A percentile compares a stretch with the other conserved stretches of the same genome.
Evolutionary conservation across 495 filamentous ascomycete genomes (phyloP).

Genomic region (Xylaria palmicola): DNA sequence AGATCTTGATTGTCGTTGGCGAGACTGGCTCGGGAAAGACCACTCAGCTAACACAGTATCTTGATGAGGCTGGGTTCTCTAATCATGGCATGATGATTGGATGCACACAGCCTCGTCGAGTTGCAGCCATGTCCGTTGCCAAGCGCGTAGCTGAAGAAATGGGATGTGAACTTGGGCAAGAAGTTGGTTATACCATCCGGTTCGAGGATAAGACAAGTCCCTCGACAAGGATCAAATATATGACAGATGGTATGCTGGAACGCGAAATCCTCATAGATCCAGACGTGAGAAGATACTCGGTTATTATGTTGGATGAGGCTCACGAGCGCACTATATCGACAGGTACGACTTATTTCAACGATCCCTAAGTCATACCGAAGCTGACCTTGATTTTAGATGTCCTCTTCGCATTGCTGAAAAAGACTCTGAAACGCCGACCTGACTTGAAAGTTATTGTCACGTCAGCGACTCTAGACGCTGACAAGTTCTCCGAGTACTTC

Average conservation of each 20-base stretch:
- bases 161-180: slow-evolving; percentile 82
- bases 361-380: neutral
- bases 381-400: slow-evolving; percentile 58
- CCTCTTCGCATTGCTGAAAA: slow-evolving; percentile 90
- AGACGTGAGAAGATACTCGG: slow-evolving; percentile 80
- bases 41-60: slow-evolving; percentile 91
- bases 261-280: slow-evolving; percentile 91
- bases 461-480: slow-evolving; percentile 92
- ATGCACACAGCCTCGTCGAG: slow-evolving; percentile 95
- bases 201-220: slow-evolving; percentile 94
- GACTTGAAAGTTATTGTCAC: slow-evolving; percentile 96
- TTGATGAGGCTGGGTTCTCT: slow-evolving; percentile 88
- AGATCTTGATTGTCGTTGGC: slow-evolving; percentile 92
- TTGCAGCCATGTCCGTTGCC: slow-evolving; percentile 95
- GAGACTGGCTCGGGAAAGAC: slow-evolving; percentile 98
- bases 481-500: slow-evolving; percentile 96
- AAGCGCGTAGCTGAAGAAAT: slow-evolving; percentile 97
- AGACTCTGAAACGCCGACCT: slow-evolving; percentile 79
- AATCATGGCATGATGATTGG: slow-evolving; percentile 93
- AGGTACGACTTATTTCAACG: neutral
- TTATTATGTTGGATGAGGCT: slow-evolving; percentile 98
- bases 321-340: slow-evolving; percentile 97
- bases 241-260: slow-evolving; percentile 99
- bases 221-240: slow-evolving; percentile 95
- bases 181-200: slow-evolving; percentile 96